Conservation (phyloP, 805 yeast genomes). For the Starmerella powellii region DNA sequence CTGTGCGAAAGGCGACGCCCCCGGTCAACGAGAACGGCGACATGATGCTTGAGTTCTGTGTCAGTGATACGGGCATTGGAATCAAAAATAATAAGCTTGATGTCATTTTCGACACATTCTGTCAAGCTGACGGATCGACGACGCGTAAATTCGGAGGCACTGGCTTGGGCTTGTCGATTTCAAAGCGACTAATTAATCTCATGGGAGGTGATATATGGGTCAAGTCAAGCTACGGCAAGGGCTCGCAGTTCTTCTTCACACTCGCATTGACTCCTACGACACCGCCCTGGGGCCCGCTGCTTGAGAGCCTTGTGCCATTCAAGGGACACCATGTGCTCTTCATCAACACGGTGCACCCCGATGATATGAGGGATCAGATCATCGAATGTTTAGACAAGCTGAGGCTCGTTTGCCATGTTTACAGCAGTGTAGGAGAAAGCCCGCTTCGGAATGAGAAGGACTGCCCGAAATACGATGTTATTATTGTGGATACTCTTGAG, state of each 20-base stretch:
- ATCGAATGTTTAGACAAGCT: slow-evolving; percentile 40
- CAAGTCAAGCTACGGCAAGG: slow-evolving; percentile 63
- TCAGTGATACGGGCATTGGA: slow-evolving; percentile 84
- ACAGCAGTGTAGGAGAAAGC: slow-evolving; percentile 43
- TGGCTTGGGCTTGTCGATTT: slow-evolving; percentile 77
- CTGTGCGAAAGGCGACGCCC: slow-evolving; percentile 48
- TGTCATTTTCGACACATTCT: slow-evolving; percentile 75
- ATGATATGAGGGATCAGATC: slow-evolving; percentile 41
- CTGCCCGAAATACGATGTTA: slow-evolving; percentile 54
- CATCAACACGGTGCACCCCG: slow-evolving; percentile 51
- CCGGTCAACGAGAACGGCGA: slow-evolving; percentile 33
- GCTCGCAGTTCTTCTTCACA: slow-evolving; percentile 74
- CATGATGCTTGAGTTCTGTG: slow-evolving; percentile 65
- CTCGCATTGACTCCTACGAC: slow-evolving; percentile 64
- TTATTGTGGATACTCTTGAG: slow-evolving; percentile 68
- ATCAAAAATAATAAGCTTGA: slow-evolving; percentile 76
- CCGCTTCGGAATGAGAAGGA: slow-evolving; percentile 32
- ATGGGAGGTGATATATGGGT: slow-evolving; percentile 97
- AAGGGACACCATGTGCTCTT: slow-evolving; percentile 57
- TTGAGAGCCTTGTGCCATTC: slow-evolving; percentile 62
- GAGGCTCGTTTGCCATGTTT: slow-evolving; percentile 51
- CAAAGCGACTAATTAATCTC: slow-evolving; percentile 72
- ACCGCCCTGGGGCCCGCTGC: slow-evolving; percentile 47
- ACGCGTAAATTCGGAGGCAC: slow-evolving; percentile 90
- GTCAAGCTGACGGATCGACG: slow-evolving; percentile 90